phyloP scores from a whole-genome alignment of 768 basidiomycete species.

The Rhizopogon rudus region DNA sequence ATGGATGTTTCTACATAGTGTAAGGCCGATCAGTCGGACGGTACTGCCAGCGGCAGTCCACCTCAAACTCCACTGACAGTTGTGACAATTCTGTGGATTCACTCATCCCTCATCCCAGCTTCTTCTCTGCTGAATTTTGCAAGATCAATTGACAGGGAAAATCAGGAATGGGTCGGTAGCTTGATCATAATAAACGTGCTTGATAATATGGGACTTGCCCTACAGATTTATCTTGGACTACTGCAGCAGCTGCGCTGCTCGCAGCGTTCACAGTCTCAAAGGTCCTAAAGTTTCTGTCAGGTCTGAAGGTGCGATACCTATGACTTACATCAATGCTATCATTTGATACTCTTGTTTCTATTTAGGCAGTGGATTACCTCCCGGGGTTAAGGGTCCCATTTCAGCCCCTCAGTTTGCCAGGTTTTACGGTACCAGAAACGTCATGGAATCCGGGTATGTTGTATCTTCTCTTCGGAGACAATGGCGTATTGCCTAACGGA shows the following conservation, averaged over 20 bases:
- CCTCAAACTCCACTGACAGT: too few relatives aligned
- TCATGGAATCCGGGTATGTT: constrained; percentile 17
- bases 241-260: neutral
- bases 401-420: constrained; percentile 8
- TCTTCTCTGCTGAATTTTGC: neutral
- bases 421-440: constrained; percentile 10
- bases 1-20: too few relatives aligned
- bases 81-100: too few relatives aligned
- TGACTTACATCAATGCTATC: neutral
- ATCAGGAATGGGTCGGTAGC: neutral
- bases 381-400: constrained; percentile 18
- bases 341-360: neutral
- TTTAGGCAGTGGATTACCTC: constrained; percentile 13
- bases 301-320: constrained; percentile 11
- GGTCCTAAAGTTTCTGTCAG: constrained; percentile 10
- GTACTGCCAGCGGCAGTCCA: too few relatives aligned
- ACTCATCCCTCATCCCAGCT: neutral
- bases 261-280: constrained; percentile 7
- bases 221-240: constrained; percentile 7
- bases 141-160: too few relatives aligned
- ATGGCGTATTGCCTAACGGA: neutral
- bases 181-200: neutral
- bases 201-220: too few relatives aligned
- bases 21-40: too few relatives aligned
- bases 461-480: neutral